Conservation (phyloP, 2,329 filamentous ascomycete genomes). For the Waltergamsia citrina region DNA sequence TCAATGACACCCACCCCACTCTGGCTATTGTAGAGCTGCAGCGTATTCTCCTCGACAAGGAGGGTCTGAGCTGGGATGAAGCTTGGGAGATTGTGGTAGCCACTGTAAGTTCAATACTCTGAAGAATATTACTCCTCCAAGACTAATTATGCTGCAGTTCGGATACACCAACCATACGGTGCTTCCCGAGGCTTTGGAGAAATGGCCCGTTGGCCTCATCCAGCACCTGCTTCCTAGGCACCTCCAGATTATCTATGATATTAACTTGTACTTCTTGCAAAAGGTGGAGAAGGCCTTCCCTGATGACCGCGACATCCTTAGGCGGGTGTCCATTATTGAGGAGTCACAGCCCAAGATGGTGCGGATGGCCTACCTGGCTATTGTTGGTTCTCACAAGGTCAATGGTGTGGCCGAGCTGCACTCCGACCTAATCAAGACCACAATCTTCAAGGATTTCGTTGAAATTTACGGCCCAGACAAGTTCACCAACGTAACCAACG, state of each 20-base stretch:
- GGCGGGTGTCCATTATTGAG: slow-evolving; percentile 92
- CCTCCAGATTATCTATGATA: slow-evolving; percentile 95
- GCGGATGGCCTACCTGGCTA: slow-evolving; percentile 89
- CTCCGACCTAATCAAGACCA: slow-evolving; percentile 95
- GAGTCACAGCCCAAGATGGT: slow-evolving; percentile 97
- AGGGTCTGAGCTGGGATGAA: slow-evolving; percentile 87
- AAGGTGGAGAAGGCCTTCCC: slow-evolving; percentile 85
- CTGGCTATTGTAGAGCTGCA: slow-evolving; percentile 93
- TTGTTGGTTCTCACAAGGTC: slow-evolving; percentile 98
- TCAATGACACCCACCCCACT: slow-evolving; percentile 96
- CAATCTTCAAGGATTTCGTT: slow-evolving; percentile 99
- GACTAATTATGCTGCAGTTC: slow-evolving; percentile 41
- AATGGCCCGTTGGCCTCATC: slow-evolving; percentile 90
- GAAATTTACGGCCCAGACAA: slow-evolving; percentile 91
- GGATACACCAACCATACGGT: slow-evolving; percentile 99
- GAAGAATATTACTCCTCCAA: too few relatives aligned
- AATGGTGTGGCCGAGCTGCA: slow-evolving; percentile 97
- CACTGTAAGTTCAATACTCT: slow-evolving; percentile 45
- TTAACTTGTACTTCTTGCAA: slow-evolving; percentile 92
- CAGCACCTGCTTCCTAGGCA: slow-evolving; percentile 91
- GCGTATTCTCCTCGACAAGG: slow-evolving; percentile 80
- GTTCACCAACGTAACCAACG: slow-evolving; percentile 98
- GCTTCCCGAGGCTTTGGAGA: slow-evolving; percentile 91
- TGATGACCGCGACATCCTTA: slow-evolving; percentile 75
- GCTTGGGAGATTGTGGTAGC: slow-evolving; percentile 75